Percentiles rank a stretch among this genome's conserved stretches.
Conservation (phyloP, 306 rosid genomes). For the Cicer judaicum region DNA sequence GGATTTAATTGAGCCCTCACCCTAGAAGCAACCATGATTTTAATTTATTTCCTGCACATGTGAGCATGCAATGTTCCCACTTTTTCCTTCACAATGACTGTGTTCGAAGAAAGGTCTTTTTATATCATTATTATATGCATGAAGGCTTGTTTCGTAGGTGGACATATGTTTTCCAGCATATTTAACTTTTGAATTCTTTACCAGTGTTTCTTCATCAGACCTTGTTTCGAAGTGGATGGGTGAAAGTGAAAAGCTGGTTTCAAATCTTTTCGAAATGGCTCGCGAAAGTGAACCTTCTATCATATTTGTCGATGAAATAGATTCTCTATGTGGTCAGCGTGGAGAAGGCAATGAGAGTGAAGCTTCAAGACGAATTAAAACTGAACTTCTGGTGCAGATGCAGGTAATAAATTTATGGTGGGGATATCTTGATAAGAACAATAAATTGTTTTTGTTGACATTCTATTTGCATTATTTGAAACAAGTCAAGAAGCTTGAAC, state of each 20-base stretch:
- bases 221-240: constrained; percentile 99
- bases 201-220: constrained; percentile 94
- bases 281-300: constrained; percentile 99
- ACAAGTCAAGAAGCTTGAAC: constrained; percentile 5
- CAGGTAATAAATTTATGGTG: constrained; percentile 69
- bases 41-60: constrained; percentile 21
- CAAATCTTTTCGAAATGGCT: constrained; percentile 97
- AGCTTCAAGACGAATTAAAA: constrained; percentile 98
- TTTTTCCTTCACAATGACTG: not conserved
- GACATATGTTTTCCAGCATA: constrained; percentile 30
- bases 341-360: constrained; percentile 99
- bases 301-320: constrained; percentile 96
- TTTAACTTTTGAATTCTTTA: constrained; percentile 43
- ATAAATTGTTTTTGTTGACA: constrained; percentile 24
- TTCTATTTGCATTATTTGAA: constrained; percentile 31
- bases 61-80: constrained; percentile 1
- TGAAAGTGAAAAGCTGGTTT: constrained; percentile 98
- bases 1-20: not conserved
- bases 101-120: constrained; percentile 5
- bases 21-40: not conserved
- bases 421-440: constrained; percentile 35
- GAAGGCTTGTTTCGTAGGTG: constrained; percentile 14
- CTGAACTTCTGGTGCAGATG: constrained; percentile 99
- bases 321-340: constrained; percentile 94
- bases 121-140: not conserved